A percentile compares a stretch with the other conserved stretches of the same genome.
Conservation (phyloP, 768 basidiomycete genomes). For the Boletus rubropictus region DNA sequence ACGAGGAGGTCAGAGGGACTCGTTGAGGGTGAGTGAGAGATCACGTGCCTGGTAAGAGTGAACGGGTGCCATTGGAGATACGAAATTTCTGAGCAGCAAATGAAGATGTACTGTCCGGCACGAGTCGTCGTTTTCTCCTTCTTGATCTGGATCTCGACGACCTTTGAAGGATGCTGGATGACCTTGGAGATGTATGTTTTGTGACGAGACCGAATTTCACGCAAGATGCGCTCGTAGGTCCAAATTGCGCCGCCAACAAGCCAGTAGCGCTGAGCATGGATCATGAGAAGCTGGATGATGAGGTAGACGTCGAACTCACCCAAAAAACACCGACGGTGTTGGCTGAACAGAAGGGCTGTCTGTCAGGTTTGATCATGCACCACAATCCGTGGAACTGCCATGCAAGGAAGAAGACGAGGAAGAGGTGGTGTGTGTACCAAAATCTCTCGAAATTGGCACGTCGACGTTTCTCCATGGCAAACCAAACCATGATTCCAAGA, state of each 20-base stretch:
- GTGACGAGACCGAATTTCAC: conserved; percentile 88
- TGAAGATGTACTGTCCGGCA: conserved; percentile 91
- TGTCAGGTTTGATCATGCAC: conserved; percentile 93
- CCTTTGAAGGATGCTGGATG: conserved; percentile 91
- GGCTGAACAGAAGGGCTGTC: conserved; percentile 80
- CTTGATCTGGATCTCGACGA: conserved; percentile 95
- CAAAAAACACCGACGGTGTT: conserved; percentile 91
- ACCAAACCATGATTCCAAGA: conserved; percentile 79
- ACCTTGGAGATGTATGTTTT: conserved; percentile 91
- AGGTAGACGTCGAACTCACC: conserved; percentile 43
- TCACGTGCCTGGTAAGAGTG: conserved; percentile 71
- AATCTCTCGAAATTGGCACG: conserved; percentile 80
- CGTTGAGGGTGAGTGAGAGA: not conserved
- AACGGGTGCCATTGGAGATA: conserved; percentile 99
- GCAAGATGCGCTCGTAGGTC: conserved; percentile 83
- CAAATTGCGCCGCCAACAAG: conserved; percentile 80
- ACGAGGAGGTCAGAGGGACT: not conserved
- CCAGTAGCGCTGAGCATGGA: conserved; percentile 69
- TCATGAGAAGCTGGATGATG: conserved; percentile 3
- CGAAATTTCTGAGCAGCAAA: conserved; percentile 84
- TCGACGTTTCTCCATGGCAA: conserved; percentile 74
- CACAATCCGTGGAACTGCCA: conserved; percentile 98
- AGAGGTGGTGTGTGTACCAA: conserved; percentile 87
- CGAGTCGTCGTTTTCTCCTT: conserved; percentile 82
- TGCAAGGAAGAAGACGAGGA: conserved; percentile 85